Percentiles rank a stretch among this genome's conserved stretches.
Conservation (phyloP, 495 filamentous ascomycete genomes). For the Hypoxylon lenormandii region DNA sequence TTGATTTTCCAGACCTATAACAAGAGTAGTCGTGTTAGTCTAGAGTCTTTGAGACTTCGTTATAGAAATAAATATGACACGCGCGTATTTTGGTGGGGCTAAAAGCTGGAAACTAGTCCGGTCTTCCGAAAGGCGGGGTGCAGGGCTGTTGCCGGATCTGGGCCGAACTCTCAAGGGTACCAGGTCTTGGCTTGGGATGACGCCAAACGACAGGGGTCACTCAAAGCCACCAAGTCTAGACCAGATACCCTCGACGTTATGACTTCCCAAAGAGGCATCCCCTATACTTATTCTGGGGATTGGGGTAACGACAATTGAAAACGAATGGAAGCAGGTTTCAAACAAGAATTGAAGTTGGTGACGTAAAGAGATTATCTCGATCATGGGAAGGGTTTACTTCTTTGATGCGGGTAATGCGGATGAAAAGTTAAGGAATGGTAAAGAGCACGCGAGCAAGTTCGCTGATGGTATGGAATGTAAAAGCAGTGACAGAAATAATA, state of each 20-base stretch:
- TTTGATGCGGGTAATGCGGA: neutral
- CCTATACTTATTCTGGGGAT: slow-evolving; percentile 18
- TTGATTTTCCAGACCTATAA: slow-evolving; percentile 98
- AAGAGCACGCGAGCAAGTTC: neutral
- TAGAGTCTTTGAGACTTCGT: neutral
- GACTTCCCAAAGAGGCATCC: slow-evolving; percentile 30
- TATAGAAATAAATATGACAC: slow-evolving; percentile 41
- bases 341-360: slow-evolving; percentile 3
- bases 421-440: slow-evolving; percentile 14
- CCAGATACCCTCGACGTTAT: slow-evolving; percentile 6
- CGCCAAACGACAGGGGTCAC: slow-evolving; percentile 50
- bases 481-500: slow-evolving; percentile 10
- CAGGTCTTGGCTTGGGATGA: slow-evolving; percentile 47
- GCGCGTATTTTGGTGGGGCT: slow-evolving; percentile 38
- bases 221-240: slow-evolving; percentile 31
- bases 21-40: slow-evolving; percentile 22
- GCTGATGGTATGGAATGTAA: slow-evolving; percentile 7
- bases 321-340: slow-evolving; percentile 3
- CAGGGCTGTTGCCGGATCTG: slow-evolving; percentile 45
- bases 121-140: slow-evolving; percentile 53
- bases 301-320: slow-evolving; percentile 18
- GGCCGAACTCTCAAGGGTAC: slow-evolving; percentile 28
- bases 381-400: slow-evolving; percentile 1
- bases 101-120: slow-evolving; percentile 29
- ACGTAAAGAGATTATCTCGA: slow-evolving; percentile 33